Evolutionary conservation across 805 yeast genomes (phyloP).

Genomic region (Yarrowia porcina): DNA sequence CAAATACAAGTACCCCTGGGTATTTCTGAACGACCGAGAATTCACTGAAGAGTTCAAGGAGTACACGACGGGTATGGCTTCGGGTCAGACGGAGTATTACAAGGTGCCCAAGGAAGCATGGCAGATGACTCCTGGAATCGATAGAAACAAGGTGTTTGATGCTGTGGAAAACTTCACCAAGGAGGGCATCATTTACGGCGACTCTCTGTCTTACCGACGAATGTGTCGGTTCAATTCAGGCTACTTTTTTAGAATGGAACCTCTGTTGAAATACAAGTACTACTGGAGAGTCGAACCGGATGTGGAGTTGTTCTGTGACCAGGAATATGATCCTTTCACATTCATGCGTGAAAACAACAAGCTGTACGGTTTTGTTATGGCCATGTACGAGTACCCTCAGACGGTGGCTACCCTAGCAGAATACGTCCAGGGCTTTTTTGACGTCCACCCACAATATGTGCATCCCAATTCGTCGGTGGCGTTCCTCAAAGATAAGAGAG

Average conservation of each 20-base stretch:
- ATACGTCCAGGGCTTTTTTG: constrained; percentile 60
- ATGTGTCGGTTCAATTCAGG: constrained; percentile 97
- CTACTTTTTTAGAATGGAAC: constrained; percentile 74
- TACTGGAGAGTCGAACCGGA: constrained; percentile 97
- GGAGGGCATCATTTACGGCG: constrained; percentile 60
- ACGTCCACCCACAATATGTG: constrained; percentile 55
- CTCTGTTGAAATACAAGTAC: constrained; percentile 72
- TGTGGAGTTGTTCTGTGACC: constrained; percentile 82
- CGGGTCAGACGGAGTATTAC: constrained; percentile 79
- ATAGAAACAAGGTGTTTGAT: constrained; percentile 52
- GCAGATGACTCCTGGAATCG: constrained; percentile 72
- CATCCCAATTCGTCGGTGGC: constrained; percentile 63
- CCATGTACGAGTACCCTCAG: constrained; percentile 74
- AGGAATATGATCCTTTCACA: constrained; percentile 69
- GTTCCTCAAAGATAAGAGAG: constrained; percentile 51
- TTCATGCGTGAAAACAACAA: constrained; percentile 72
- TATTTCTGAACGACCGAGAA: constrained; percentile 82
- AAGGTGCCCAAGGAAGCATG: constrained; percentile 77
- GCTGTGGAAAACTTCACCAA: constrained; percentile 44
- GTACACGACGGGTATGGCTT: constrained; percentile 61
- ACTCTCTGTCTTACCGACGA: constrained; percentile 68
- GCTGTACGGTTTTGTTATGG: constrained; percentile 82
- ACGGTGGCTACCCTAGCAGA: constrained; percentile 88
- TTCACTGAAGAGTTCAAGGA: constrained; percentile 78
- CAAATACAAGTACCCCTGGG: constrained; percentile 88